A percentile compares a stretch with the other conserved stretches of the same genome.
Evolutionary conservation across 1,284 basidiomycete genomes (phyloP).

Genomic region (Sporisorium sorghi): DNA sequence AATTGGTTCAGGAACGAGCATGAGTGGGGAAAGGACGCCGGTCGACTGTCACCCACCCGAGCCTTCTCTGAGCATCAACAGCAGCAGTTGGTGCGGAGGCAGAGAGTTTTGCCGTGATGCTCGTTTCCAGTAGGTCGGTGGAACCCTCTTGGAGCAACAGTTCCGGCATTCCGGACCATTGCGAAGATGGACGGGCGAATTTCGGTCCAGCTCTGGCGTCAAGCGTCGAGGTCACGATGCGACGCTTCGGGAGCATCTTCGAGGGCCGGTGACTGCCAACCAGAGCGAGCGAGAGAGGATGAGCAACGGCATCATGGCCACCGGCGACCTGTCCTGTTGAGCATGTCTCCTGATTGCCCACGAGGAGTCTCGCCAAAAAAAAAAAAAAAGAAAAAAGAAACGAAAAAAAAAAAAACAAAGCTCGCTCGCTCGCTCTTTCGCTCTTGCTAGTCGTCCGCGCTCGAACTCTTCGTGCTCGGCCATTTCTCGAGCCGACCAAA

Average conservation of each 20-base stretch:
- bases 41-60: background rate
- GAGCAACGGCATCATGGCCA: background rate
- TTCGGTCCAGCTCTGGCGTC: background rate
- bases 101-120: background rate
- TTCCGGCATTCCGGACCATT: constrained; percentile 13
- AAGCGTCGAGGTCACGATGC: background rate
- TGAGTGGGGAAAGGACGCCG: constrained; percentile 6
- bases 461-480: constrained; percentile 7
- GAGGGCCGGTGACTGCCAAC: background rate
- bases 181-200: background rate
- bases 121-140: too few species aligned
- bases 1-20: background rate
- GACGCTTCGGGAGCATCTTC: background rate
- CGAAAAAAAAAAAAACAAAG: too few species aligned
- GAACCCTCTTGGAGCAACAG: background rate
- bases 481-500: constrained; percentile 15
- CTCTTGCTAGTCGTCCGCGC: too few species aligned
- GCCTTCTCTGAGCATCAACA: background rate
- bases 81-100: background rate
- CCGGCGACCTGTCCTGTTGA: constrained; percentile 17
- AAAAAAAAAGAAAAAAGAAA: too few species aligned
- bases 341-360: background rate
- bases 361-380: constrained; percentile 26
- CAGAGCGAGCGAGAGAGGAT: background rate
- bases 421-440: background rate